Conservation (phyloP, 1,284 basidiomycete species). For the Phaffia rhodozyma region DNA sequence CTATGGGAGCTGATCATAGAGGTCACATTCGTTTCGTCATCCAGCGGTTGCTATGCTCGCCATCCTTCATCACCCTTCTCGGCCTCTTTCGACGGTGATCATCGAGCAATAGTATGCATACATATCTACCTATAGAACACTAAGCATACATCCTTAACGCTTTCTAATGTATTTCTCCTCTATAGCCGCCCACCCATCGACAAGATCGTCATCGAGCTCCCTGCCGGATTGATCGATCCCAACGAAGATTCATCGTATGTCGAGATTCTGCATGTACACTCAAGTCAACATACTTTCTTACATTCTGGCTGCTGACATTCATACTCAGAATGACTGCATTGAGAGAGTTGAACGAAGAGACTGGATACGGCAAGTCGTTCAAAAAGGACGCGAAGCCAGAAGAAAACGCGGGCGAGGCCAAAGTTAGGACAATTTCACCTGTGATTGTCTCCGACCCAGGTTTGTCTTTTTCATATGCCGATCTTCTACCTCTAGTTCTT, state of each 20-base stretch:
- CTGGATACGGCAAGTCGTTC: slow-evolving; percentile 50
- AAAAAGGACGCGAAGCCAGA: slow-evolving; percentile 13
- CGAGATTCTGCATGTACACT: no score
- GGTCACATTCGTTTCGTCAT: background rate
- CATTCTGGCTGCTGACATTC: background rate
- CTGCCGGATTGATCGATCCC: slow-evolving; percentile 74
- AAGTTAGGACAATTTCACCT: slow-evolving; percentile 53
- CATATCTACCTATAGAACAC: background rate
- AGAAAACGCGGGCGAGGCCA: slow-evolving; percentile 38
- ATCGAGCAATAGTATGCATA: slow-evolving; percentile 66
- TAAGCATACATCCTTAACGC: background rate
- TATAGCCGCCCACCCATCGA: slow-evolving; percentile 7
- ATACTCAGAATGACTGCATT: slow-evolving; percentile 45
- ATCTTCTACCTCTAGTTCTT: background rate
- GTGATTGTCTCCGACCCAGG: slow-evolving; percentile 65
- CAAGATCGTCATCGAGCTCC: slow-evolving; percentile 45
- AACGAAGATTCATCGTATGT: slow-evolving; percentile 58
- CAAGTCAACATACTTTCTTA: background rate
- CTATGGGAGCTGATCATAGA: slow-evolving; percentile 10
- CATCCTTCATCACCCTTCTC: slow-evolving; percentile 54
- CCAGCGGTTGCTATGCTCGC: slow-evolving; percentile 71
- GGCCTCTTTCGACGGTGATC: slow-evolving; percentile 54
- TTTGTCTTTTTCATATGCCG: slow-evolving; percentile 30
- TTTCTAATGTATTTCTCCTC: background rate
- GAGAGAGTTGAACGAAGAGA: slow-evolving; percentile 81